Base-by-base conservation (phyloP, 345 rosid species). In the Arabidopsis arenosa region DNA sequence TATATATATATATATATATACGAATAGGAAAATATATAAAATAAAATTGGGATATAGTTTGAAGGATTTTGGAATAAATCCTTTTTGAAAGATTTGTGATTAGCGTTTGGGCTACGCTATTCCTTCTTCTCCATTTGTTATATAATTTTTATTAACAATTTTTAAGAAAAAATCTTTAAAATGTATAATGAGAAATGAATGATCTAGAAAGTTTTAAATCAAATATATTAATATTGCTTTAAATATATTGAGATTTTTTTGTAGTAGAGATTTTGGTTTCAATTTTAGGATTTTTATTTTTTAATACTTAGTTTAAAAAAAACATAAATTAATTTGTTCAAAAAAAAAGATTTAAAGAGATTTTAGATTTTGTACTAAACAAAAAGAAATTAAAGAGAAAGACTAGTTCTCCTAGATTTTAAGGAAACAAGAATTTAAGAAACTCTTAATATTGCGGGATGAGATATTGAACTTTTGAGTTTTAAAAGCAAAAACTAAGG, bases 21-120 rank as follows among this genome's bases (percentile, higher is more conserved):
- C 40, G 14, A 21, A 57, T 7, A 10, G 39, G 30, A 28, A 45
- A 14, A 7, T 43, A 52, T 14, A 49, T 4, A 49, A 3, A 10
- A 28, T 28, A 28, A 28, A 28, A 2, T 12, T 48, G 53, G 26
- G 48, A 40, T 62, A n/a, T 62, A 6, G 21, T 59, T 28, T 51
- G 17, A 26, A 68, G 11, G 6, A 21, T 7, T 26, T 49, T 72
- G 75, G 61, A 36, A 72, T 70, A 36, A 36, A 37, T 17, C 9
- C n/a, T 18, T 59, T 58, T 63, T 44, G 18, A 13, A 14, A 7
- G 23, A 45, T 26, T 45, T 64, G 13, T 63, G 23, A 63, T 45
- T 9, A 26, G 67, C 67, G 52, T 41, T 63, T 43, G 4, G 37
- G 2, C 8, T 43, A 43, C 36, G 52, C 43, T 15, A 36, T 15